These are phyloP conservation scores for Citrus reticulata DNA, from an alignment of 345 rosid species.

Conservation along the genomic window DNA sequence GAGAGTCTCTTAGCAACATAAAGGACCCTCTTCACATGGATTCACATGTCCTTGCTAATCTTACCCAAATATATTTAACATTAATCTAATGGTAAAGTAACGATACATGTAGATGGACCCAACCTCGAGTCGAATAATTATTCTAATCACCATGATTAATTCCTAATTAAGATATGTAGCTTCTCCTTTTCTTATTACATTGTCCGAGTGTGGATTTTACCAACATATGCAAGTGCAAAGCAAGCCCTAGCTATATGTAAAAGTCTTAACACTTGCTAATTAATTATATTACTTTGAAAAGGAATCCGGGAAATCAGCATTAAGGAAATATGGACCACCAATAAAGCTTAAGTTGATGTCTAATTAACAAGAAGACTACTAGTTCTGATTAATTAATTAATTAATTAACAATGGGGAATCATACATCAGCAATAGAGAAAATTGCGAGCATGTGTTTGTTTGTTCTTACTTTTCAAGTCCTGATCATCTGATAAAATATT, in stretches of 20 bases:
- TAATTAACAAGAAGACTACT: slow-evolving; percentile 13
- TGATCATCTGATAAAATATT: slow-evolving; percentile 9
- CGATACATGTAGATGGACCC: slow-evolving; percentile 19
- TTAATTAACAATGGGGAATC: slow-evolving; percentile 39
- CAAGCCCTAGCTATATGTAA: slow-evolving; percentile 16
- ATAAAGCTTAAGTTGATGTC: slow-evolving; percentile 26
- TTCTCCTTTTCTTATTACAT: slow-evolving; percentile 10
- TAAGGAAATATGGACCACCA: slow-evolving; percentile 44
- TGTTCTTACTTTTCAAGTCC: slow-evolving; percentile 15
- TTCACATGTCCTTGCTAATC: slow-evolving; percentile 41
- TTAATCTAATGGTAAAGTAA: slow-evolving; percentile 32
- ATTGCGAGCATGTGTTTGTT: slow-evolving; percentile 19
- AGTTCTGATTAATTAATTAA: not conserved
- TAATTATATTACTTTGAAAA: slow-evolving; percentile 34
- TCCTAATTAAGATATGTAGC: slow-evolving; percentile 9
- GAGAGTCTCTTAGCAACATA: slow-evolving; percentile 28
- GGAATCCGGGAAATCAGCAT: slow-evolving; percentile 40
- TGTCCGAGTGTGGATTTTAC: slow-evolving; percentile 15
- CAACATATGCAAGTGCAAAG: not conserved
- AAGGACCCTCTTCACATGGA: slow-evolving; percentile 68
- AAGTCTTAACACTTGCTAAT: slow-evolving; percentile 22
- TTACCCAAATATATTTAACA: slow-evolving; percentile 13
- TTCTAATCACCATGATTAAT: slow-evolving; percentile 1
- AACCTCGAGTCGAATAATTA: slow-evolving; percentile 15
- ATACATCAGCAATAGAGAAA: slow-evolving; percentile 38